Evolutionary conservation across 345 rosid genomes (phyloP).

Genomic region (Eucalyptus curtisii): DNA sequence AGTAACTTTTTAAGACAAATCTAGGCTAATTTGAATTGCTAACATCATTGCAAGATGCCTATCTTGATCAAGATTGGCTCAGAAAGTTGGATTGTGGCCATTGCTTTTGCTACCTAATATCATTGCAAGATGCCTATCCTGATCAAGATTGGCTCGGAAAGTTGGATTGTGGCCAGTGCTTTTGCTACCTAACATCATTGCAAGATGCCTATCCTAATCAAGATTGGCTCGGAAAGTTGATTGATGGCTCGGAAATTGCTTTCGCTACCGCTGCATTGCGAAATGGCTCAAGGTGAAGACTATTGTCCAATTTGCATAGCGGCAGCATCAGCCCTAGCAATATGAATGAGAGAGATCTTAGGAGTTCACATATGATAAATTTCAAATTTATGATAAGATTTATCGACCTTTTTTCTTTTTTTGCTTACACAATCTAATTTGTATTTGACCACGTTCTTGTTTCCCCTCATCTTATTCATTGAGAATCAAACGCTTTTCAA

Average conservation of each 20-base stretch:
- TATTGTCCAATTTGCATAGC: not conserved
- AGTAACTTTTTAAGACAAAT: not conserved
- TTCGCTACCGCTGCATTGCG: not conserved
- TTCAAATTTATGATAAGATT: not conserved
- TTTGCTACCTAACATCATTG: not conserved
- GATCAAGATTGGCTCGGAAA: too few species aligned
- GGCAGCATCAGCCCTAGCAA: rapidly evolving
- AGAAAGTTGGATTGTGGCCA: too few species aligned
- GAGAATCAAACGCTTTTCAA: not conserved
- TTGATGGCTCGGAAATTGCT: too few species aligned
- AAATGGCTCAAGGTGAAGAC: not conserved
- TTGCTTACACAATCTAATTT: not conserved
- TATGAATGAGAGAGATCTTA: not conserved
- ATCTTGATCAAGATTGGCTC: too few species aligned
- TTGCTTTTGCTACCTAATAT: too few species aligned
- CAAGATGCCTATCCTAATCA: not conserved
- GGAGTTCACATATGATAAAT: not conserved
- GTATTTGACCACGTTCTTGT: not conserved
- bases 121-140: not conserved
- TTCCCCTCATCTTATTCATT: not conserved
- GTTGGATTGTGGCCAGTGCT: too few species aligned
- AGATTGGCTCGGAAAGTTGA: not conserved
- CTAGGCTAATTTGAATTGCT: not conserved
- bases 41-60: not conserved
- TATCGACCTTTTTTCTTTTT: not conserved